Conservation (phyloP, 139 green algal genomes). For the Nannochloris sp. region DNA sequence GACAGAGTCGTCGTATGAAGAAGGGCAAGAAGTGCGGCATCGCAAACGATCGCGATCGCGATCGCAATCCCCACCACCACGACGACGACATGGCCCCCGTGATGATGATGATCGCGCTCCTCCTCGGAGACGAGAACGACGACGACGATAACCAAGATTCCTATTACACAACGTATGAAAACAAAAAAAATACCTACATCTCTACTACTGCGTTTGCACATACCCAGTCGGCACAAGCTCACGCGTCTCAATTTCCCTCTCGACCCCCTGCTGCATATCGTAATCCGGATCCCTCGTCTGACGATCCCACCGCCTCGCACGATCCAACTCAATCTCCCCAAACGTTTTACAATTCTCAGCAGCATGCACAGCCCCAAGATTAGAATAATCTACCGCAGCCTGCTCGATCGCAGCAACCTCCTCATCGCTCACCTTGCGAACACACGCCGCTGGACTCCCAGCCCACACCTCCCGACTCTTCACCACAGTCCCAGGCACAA, state of each 20-base stretch:
- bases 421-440: slow-evolving; percentile 65
- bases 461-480: slow-evolving; percentile 85
- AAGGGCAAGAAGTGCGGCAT: background rate
- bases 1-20: background rate
- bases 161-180: background rate
- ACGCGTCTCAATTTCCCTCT: slow-evolving; percentile 16
- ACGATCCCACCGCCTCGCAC: slow-evolving; percentile 31
- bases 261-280: slow-evolving; percentile 30
- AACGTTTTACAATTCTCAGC: slow-evolving; percentile 51
- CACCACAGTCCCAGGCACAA: slow-evolving; percentile 60
- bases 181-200: background rate
- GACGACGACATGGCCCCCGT: no score
- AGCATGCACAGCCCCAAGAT: slow-evolving; percentile 56
- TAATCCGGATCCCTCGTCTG: slow-evolving; percentile 40
- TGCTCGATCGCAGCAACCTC: slow-evolving; percentile 68
- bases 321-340: slow-evolving; percentile 43
- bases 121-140: no score
- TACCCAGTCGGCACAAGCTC: slow-evolving; percentile 1
- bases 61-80: no score
- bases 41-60: no score
- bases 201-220: background rate
- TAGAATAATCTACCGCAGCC: slow-evolving; percentile 65
- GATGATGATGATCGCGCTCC: no score
- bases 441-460: slow-evolving; percentile 74
- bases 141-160: no score